These are phyloP conservation scores for Quercus gilva DNA, from an alignment of 306 rosid genomes.

Conservation along the genomic window DNA sequence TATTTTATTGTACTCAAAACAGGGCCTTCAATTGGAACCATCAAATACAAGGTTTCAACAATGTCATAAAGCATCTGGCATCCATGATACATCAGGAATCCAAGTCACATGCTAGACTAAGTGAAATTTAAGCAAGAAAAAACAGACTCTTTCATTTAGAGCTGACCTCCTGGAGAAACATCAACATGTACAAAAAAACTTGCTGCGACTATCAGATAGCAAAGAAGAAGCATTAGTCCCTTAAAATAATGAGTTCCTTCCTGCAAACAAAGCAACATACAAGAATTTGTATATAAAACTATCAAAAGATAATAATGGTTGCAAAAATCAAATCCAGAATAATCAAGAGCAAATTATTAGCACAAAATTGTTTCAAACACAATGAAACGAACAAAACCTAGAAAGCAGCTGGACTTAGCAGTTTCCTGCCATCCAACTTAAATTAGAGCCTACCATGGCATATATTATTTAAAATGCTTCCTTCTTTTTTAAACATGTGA, in stretches of 20 bases:
- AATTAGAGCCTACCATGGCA: not conserved
- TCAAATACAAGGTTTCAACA: too few relatives aligned
- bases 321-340: not conserved
- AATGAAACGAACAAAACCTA: not conserved
- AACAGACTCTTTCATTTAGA: not conserved
- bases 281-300: not conserved
- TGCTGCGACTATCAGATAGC: constrained; percentile 83
- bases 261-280: constrained; percentile 41
- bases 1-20: too few relatives aligned
- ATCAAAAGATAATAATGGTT: not conserved
- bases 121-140: not conserved
- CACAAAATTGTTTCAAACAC: not conserved
- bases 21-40: too few relatives aligned
- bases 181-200: constrained; percentile 80
- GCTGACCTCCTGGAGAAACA: constrained; percentile 31
- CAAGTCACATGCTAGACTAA: not conserved
- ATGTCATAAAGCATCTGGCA: too few relatives aligned
- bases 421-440: not conserved
- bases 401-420: not conserved
- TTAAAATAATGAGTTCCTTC: constrained; percentile 82
- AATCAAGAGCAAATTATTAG: not conserved
- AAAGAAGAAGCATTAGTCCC: constrained; percentile 73
- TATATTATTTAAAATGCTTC: too few relatives aligned
- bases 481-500: too few relatives aligned
- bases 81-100: too few relatives aligned